Evolutionary conservation across 169 alveolate species (phyloP).

Genomic region (Plasmodium gonderi): DNA sequence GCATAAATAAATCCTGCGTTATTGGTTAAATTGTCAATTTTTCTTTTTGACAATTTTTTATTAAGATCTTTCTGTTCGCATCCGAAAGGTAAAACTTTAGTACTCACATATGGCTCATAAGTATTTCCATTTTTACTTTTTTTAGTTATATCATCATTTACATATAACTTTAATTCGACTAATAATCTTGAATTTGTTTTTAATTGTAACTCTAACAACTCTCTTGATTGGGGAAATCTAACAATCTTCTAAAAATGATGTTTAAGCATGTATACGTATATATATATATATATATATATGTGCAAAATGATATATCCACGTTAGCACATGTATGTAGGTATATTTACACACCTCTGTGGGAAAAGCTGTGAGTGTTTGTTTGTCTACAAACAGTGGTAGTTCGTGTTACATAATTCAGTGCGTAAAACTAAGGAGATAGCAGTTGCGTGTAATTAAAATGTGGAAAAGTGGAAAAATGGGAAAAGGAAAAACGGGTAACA

Average conservation of each 20-base stretch:
- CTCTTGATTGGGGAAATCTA: neutral
- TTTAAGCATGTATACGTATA: too few species aligned
- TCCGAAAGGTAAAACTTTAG: neutral
- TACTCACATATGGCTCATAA: neutral
- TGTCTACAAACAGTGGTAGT: too few species aligned
- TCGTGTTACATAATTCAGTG: too few species aligned
- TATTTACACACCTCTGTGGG: neutral
- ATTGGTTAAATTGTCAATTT: neutral
- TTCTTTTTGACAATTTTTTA: neutral
- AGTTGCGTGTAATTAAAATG: too few species aligned
- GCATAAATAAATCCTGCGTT: neutral
- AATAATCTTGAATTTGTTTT: neutral
- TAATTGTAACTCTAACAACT: neutral
- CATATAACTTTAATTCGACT: neutral
- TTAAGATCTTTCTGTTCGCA: neutral
- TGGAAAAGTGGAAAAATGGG: too few species aligned
- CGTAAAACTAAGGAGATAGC: too few species aligned
- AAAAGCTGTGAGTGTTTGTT: too few species aligned
- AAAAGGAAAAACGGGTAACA: too few species aligned
- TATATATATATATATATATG: neutral
- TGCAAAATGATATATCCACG: neutral
- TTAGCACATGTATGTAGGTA: neutral
- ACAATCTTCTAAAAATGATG: neutral
- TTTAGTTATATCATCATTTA: neutral
- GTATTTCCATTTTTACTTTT: neutral